phyloP scores from a whole-genome alignment of 2,329 filamentous ascomycete species.

The Fusarium fujikuroi region DNA sequence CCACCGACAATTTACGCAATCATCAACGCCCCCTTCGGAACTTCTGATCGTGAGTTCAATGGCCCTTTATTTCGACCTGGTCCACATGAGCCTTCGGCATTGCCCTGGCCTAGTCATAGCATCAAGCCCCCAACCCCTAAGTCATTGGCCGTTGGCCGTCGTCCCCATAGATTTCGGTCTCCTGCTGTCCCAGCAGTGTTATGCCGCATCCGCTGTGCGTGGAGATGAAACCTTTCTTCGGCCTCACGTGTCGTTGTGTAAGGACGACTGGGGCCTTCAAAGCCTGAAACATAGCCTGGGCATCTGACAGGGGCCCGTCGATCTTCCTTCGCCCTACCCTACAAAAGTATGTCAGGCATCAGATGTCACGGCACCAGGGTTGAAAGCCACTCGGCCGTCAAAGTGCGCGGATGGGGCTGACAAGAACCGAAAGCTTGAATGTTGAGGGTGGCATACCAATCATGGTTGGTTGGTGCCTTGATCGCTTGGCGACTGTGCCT shows the following conservation, averaged over 20 bases:
- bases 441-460: slow-evolving; percentile 26
- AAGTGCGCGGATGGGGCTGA: slow-evolving; percentile 34
- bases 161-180: slow-evolving; percentile 27
- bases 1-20: slow-evolving; percentile 33
- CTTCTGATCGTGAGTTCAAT: slow-evolving; percentile 37
- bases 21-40: slow-evolving; percentile 33
- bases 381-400: slow-evolving; percentile 35
- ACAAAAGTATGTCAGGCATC: slow-evolving; percentile 26
- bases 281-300: slow-evolving; percentile 41
- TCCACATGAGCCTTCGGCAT: slow-evolving; percentile 31
- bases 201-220: slow-evolving; percentile 41
- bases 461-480: slow-evolving; percentile 38
- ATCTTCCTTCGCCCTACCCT: slow-evolving; percentile 34
- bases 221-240: slow-evolving; percentile 44
- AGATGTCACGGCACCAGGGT: slow-evolving; percentile 31
- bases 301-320: slow-evolving; percentile 36
- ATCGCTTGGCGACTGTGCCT: slow-evolving; percentile 31
- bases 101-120: slow-evolving; percentile 23
- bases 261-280: slow-evolving; percentile 30
- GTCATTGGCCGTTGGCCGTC: slow-evolving; percentile 26
- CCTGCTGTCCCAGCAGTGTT: slow-evolving; percentile 36
- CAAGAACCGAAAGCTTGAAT: slow-evolving; percentile 38
- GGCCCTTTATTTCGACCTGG: slow-evolving; percentile 29
- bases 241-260: slow-evolving; percentile 44
- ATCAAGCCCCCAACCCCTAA: slow-evolving; percentile 22